Evolutionary conservation across 2,329 filamentous ascomycete species (phyloP).

Genomic region (Colletotrichum tamarilloi): DNA sequence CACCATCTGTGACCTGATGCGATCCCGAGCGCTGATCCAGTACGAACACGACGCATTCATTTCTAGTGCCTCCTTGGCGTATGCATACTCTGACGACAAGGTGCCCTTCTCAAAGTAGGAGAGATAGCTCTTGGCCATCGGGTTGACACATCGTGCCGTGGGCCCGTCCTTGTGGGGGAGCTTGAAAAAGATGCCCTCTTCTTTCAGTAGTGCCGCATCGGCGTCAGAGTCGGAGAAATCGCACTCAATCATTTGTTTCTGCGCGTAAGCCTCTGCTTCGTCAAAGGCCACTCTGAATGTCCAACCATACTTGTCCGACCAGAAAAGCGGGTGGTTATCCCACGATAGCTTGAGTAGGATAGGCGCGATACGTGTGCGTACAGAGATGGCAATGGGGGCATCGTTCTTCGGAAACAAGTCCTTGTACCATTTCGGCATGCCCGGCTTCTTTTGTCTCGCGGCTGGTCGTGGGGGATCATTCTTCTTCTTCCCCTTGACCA

Average conservation of each 20-base stretch:
- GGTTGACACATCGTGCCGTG: constrained; percentile 83
- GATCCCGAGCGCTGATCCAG: constrained; percentile 95
- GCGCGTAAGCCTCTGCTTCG: constrained; percentile 73
- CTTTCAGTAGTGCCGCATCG: constrained; percentile 69
- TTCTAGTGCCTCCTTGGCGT: constrained; percentile 93
- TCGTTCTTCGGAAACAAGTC: constrained; percentile 81
- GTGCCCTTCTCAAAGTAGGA: constrained; percentile 91
- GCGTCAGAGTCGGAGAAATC: constrained; percentile 83
- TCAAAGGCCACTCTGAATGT: constrained; percentile 80
- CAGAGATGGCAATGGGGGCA: constrained; percentile 79
- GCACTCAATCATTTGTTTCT: constrained; percentile 79
- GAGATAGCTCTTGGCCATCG: constrained; percentile 91
- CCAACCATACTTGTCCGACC: constrained; percentile 95
- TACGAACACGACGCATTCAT: constrained; percentile 99
- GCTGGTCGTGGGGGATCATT: constrained; percentile 80
- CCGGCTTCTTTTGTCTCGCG: constrained; percentile 89
- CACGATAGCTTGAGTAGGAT: constrained; percentile 85
- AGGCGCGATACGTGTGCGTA: constrained; percentile 88
- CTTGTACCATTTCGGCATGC: constrained; percentile 97
- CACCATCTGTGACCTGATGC: constrained; percentile 95
- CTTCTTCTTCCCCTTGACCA: constrained; percentile 93
- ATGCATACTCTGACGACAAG: constrained; percentile 86
- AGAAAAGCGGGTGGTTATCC: constrained; percentile 90
- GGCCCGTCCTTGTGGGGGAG: constrained; percentile 97
- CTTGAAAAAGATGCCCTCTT: constrained; percentile 81